Percentiles rank a stretch among this genome's conserved stretches.
Evolutionary conservation across 768 basidiomycete genomes (phyloP).

Genomic region (Tulasnella sp.): DNA sequence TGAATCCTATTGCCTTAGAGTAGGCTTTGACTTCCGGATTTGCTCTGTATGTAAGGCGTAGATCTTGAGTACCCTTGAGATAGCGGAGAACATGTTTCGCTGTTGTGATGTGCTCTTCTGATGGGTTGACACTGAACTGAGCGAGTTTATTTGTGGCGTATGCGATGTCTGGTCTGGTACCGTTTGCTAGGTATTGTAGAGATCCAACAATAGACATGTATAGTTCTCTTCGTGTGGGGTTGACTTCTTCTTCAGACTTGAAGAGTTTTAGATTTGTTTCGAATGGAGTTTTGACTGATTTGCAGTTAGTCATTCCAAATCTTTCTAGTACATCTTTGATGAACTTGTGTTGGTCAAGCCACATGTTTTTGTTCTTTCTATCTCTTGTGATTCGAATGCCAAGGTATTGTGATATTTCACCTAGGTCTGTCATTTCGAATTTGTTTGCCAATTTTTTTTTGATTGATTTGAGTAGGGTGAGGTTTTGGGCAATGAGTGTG

Average conservation of each 20-base stretch:
- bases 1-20: not conserved
- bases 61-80: conserved; percentile 25
- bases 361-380: too few species aligned
- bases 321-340: not conserved
- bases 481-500: too few species aligned
- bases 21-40: not conserved
- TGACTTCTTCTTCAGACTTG: not conserved
- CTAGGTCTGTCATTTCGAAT: too few species aligned
- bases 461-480: too few species aligned
- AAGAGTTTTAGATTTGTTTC: not conserved
- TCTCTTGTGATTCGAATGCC: too few species aligned
- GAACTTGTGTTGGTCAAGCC: too few species aligned
- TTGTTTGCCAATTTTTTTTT: too few species aligned
- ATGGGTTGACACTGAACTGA: conserved; percentile 30
- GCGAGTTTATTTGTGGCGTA: conserved; percentile 35
- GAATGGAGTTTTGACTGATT: conserved; percentile 9
- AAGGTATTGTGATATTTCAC: too few species aligned
- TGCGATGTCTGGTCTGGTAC: conserved; percentile 33
- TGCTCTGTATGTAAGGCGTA: not conserved
- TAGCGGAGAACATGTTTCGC: conserved; percentile 30
- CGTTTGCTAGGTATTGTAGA: conserved; percentile 29
- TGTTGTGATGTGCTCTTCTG: conserved; percentile 25
- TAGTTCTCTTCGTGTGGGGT: not conserved
- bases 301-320: not conserved
- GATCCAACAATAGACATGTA: conserved; percentile 26